Evolutionary conservation across 768 basidiomycete genomes (phyloP).

Genomic region (Boletus reticulatus): DNA sequence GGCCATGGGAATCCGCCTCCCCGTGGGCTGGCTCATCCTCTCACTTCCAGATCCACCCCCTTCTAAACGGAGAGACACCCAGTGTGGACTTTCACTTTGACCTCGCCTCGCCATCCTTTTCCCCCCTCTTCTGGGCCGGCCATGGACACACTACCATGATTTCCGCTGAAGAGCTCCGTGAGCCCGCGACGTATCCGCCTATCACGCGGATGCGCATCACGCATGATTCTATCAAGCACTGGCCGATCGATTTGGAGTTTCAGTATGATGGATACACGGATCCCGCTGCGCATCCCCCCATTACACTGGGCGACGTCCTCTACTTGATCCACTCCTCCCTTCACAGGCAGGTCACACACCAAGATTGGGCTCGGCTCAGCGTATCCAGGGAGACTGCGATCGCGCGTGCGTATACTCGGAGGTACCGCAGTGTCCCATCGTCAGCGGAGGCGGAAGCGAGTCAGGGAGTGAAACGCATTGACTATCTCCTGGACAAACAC

Average conservation of each 20-base stretch:
- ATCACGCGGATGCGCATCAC: conserved; percentile 54
- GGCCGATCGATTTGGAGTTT: conserved; percentile 56
- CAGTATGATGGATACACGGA: conserved; percentile 27
- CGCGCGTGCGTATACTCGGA: conserved; percentile 37
- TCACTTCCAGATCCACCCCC: conserved; percentile 28
- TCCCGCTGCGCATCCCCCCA: conserved; percentile 34
- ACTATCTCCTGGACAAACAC: conserved; percentile 36
- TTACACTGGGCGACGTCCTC: conserved; percentile 60
- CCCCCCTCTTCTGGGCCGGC: conserved; percentile 41
- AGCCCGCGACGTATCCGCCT: conserved; percentile 57
- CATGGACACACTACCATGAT: conserved; percentile 40
- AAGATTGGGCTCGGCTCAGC: conserved; percentile 34
- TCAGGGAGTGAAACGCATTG: conserved; percentile 39
- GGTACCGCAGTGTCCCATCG: conserved; percentile 31
- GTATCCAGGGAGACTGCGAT: conserved; percentile 28
- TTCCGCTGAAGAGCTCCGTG: conserved; percentile 42
- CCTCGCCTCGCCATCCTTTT: conserved; percentile 46
- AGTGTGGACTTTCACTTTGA: conserved; percentile 53
- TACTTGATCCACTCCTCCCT: conserved; percentile 47
- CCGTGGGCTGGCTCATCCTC: conserved; percentile 26
- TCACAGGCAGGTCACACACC: conserved; percentile 39
- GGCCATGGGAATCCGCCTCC: conserved; percentile 21
- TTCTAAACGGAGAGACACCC: conserved; percentile 49
- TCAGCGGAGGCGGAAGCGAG: conserved; percentile 32
- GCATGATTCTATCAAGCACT: conserved; percentile 55